These are phyloP conservation scores for Cnidoscolus chayamansa DNA, from an alignment of 441 rosid genomes.

Conservation along the genomic window DNA sequence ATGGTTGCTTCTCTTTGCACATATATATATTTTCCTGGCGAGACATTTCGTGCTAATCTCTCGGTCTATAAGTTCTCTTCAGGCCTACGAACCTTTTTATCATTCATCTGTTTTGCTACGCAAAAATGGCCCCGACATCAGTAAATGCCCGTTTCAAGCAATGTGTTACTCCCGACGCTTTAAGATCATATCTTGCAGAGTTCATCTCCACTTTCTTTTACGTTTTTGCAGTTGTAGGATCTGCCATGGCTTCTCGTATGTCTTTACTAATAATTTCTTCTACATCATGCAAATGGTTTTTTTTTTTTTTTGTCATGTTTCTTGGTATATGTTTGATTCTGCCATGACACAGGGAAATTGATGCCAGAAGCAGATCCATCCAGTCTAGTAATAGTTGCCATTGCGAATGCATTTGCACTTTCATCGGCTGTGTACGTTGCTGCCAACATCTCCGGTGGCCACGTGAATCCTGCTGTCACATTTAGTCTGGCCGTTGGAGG, in stretches of 20 bases:
- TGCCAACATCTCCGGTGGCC: constrained; percentile 67
- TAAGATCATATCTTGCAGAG: constrained; percentile 79
- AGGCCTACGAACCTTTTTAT: neutral
- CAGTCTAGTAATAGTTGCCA: constrained; percentile 50
- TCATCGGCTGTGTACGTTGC: constrained; percentile 65
- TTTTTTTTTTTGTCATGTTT: no score
- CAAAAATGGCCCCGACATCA: constrained; percentile 53
- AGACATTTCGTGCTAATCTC: neutral
- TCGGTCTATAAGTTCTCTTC: neutral
- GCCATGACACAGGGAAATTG: constrained; percentile 25
- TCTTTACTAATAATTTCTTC: neutral
- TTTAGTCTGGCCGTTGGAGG: constrained; percentile 81
- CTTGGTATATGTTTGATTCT: neutral
- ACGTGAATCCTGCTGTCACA: constrained; percentile 92
- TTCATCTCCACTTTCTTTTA: constrained; percentile 89
- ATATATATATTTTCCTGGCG: neutral
- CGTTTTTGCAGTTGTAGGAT: constrained; percentile 76
- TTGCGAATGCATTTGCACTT: constrained; percentile 70
- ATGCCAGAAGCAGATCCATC: constrained; percentile 47
- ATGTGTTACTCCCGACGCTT: constrained; percentile 48
- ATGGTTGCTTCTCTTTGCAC: neutral
- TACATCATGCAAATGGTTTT: neutral
- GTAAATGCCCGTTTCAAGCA: constrained; percentile 49
- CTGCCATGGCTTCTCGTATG: constrained; percentile 80
- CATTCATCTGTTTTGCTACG: constrained; percentile 6